A percentile compares a stretch with the other conserved stretches of the same genome.
Conservation (phyloP, 805 yeast species). For the Myxozyma monticola region DNA sequence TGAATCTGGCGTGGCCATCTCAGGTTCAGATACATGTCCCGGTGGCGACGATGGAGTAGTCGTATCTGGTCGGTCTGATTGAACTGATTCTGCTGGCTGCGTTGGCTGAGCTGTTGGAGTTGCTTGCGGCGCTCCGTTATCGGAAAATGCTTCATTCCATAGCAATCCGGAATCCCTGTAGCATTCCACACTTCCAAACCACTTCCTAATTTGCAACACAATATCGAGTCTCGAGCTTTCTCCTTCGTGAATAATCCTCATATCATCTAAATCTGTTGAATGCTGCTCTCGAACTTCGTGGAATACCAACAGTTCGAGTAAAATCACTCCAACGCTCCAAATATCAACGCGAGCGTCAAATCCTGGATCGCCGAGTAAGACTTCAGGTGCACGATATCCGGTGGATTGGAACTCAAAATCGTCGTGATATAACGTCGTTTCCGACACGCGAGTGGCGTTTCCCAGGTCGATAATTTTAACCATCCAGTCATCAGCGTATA, state of each 20-base stretch:
- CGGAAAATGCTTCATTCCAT: constrained; percentile 3
- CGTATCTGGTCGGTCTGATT: no score
- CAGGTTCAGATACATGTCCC: no score
- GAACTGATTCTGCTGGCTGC: no score
- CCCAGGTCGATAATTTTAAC: constrained; percentile 34
- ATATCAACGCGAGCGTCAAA: constrained; percentile 32
- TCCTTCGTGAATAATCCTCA: not conserved
- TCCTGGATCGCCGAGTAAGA: constrained; percentile 30
- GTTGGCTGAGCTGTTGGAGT: no score
- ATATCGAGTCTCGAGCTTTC: constrained; percentile 2
- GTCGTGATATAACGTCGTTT: constrained; percentile 25
- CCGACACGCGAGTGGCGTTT: constrained; percentile 22
- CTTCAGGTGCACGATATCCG: constrained; percentile 35
- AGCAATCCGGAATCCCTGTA: constrained; percentile 1
- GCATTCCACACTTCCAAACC: constrained; percentile 9
- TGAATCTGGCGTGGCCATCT: no score
- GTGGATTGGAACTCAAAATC: constrained; percentile 32
- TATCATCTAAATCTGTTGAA: not conserved
- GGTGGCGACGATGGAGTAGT: no score
- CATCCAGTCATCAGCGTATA: not conserved
- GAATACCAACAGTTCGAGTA: constrained; percentile 29
- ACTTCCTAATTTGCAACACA: not conserved
- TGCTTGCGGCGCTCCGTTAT: no score
- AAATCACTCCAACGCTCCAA: constrained; percentile 34
- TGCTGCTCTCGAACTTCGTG: not conserved